Evolutionary conservation across 1,284 basidiomycete species (phyloP), one percentile per base, ranked within the genome.

Genomic region (Rhodofomes roseus): DNA sequence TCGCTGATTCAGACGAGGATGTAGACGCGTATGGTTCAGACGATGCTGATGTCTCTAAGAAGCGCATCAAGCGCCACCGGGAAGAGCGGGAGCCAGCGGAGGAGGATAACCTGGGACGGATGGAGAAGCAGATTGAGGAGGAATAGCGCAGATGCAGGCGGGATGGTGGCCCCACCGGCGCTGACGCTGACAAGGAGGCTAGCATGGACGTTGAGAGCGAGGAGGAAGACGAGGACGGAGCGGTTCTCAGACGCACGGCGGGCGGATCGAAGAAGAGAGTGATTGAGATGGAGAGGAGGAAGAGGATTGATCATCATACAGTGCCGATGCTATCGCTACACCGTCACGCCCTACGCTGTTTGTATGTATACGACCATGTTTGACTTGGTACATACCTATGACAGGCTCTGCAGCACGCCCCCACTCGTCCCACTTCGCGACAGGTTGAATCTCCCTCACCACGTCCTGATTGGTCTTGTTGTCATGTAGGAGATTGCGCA

Each of bases 391-490:
- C n/a, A 11, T 34, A 34, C n/a, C 31, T 51, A 51, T n/a, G 14
- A 50, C 22, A 57, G 20, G 22, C 60, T 61, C 31, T 63, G 64
- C 55, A 71, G 58, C 43, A 67, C 56, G 36, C 66, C 86, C 59
- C 82, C n/a, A 75, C 61, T 86, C 81, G 60, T 83, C 84, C 76
- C 83, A 85, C 60, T 77, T 75, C 59, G 77, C 76, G 41, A 78
- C 74, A 50, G 89, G 90, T 67, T 87, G 83, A 64, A 95, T 84
- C 60, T 82, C 80, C 57, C 86, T 80, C 48, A 97, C 88, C 50
- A 92, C 78, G 1, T 80, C 82, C 75, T 96, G 93, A 67, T 93
- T 96, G 61, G 86, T 89, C 18, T 74, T 65, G 69, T 96, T 96
- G 44, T 80, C 78, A 64, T 86, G 79, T 60, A 96, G 80, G 25